Evolutionary conservation across 2,329 filamentous ascomycete species (phyloP).

Genomic region (Colletotrichum sp.): DNA sequence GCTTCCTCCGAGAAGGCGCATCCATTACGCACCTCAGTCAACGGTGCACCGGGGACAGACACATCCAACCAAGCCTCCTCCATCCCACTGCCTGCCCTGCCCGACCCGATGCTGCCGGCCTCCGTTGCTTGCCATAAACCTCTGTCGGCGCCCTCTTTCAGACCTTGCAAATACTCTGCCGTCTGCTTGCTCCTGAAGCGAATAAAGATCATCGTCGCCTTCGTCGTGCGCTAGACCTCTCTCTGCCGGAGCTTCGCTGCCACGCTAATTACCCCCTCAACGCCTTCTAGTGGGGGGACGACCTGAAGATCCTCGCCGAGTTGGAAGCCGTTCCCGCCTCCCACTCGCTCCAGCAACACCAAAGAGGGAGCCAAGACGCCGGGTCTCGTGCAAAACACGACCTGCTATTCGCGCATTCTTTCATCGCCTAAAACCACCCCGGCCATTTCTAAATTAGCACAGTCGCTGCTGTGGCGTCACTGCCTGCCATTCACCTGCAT

Average conservation of each 20-base stretch:
- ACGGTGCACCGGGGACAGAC: too few relatives aligned
- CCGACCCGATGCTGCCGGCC: not conserved
- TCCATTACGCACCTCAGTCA: not conserved
- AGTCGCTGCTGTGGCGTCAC: constrained; percentile 11
- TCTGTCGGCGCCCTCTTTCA: not conserved
- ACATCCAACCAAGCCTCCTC: not conserved
- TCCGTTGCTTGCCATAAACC: not conserved
- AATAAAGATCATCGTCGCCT: not conserved
- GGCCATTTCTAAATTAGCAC: not conserved
- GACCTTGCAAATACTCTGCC: not conserved
- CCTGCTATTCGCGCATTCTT: constrained; percentile 1
- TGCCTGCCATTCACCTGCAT: not conserved
- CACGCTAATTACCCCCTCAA: not conserved
- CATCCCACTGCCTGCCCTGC: not conserved
- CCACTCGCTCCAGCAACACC: not conserved
- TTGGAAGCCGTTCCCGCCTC: constrained; percentile 1
- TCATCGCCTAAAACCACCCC: constrained; percentile 1
- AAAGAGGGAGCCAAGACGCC: constrained; percentile 16
- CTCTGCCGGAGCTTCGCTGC: not conserved
- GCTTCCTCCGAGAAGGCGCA: not conserved
- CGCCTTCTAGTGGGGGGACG: not conserved
- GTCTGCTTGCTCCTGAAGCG: not conserved
- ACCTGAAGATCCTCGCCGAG: constrained; percentile 8
- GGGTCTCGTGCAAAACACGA: not conserved
- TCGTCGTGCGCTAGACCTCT: not conserved